Conservation (phyloP, 805 yeast species). For the Barnettozyma botsteinii region DNA sequence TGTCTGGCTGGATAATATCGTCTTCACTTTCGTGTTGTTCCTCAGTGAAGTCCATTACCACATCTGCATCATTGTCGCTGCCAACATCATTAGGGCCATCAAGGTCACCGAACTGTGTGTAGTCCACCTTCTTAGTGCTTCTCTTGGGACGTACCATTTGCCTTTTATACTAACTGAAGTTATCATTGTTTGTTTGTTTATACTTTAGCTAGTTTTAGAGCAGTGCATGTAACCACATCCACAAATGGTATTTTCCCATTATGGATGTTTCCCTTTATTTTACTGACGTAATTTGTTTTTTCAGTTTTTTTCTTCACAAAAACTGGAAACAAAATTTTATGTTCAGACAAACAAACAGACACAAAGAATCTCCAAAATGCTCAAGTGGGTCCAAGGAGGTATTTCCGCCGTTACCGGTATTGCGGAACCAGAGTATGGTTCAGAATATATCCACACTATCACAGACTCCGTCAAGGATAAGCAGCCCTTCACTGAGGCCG, state of each 20-base stretch:
- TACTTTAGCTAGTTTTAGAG: no score
- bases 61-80: constrained; percentile 11
- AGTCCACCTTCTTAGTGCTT: constrained; percentile 8
- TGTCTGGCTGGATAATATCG: constrained; percentile 5
- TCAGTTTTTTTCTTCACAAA: no score
- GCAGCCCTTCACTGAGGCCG: constrained; percentile 55
- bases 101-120: constrained; percentile 7
- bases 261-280: no score
- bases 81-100: constrained; percentile 11
- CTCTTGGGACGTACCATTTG: constrained; percentile 8
- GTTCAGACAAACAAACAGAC: background rate
- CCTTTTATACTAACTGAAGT: no score
- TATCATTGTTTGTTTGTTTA: background rate
- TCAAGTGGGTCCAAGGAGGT: constrained; percentile 80
- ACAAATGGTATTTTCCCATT: no score
- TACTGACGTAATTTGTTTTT: no score
- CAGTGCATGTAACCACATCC: no score
- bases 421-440: constrained; percentile 96
- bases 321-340: no score
- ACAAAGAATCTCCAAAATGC: constrained; percentile 37
- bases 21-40: constrained; percentile 1
- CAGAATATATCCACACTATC: constrained; percentile 85
- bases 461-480: constrained; percentile 50
- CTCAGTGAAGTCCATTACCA: constrained; percentile 4
- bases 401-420: constrained; percentile 94